Evolutionary conservation across 1,139 yeast genomes (phyloP).

Genomic region (Candida buenavistaensis): DNA sequence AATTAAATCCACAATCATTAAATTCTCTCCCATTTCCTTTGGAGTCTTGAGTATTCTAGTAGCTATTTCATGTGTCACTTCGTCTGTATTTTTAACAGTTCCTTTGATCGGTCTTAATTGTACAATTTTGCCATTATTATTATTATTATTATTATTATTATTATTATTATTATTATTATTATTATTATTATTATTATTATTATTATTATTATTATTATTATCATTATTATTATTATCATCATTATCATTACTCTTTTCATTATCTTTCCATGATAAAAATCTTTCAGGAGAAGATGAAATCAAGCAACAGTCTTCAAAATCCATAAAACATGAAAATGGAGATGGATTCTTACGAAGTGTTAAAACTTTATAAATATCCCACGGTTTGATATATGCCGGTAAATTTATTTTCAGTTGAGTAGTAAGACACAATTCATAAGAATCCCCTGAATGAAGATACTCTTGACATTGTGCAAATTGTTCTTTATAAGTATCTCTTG

Average conservation of each 20-base stretch:
- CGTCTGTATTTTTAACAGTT: constrained; percentile 70
- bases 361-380: constrained; percentile 79
- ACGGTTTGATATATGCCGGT: constrained; percentile 51
- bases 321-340: constrained; percentile 83
- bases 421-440: constrained; percentile 91
- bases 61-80: constrained; percentile 58
- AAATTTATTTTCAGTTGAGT: constrained; percentile 66
- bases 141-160: too few species aligned
- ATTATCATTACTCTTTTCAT: constrained; percentile 9
- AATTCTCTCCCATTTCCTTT: constrained; percentile 92
- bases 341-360: constrained; percentile 76
- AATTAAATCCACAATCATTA: constrained; percentile 95
- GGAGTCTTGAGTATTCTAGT: constrained; percentile 70
- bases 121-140: too few species aligned
- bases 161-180: constrained; percentile 27
- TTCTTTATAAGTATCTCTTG: constrained; percentile 50
- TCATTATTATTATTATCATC: constrained; percentile 21
- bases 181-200: constrained; percentile 27
- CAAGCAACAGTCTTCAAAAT: constrained; percentile 68
- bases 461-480: constrained; percentile 69
- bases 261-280: constrained; percentile 74
- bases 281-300: constrained; percentile 95
- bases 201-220: constrained; percentile 32
- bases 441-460: constrained; percentile 76
- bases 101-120: constrained; percentile 96